Evolutionary conservation across 371 early-diverging fungal species (phyloP), one percentile per base, ranked within the genome.

Genomic region (Mortierella sp.): DNA sequence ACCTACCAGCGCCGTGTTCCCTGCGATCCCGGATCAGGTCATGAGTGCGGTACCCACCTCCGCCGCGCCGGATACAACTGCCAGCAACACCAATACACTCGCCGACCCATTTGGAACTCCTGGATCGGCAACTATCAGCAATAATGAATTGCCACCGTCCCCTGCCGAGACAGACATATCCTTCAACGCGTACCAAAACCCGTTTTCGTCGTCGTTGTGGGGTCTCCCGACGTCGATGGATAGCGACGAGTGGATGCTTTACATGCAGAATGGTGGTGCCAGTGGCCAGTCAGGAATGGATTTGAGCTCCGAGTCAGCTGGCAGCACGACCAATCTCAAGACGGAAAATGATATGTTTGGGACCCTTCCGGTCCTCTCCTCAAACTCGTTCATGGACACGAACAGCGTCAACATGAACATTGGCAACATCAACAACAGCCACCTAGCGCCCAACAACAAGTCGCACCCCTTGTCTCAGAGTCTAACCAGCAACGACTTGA

Each of bases 191-290:
- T 75, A 50, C 44, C 83, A 74, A 55, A 83, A 83, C 43, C 83
- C 83, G 26, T 83, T 83, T 37, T 83, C 83, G 22, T 77, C 83
- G 13, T 83, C 83, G 10, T 34, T 83, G 6, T 83, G 83, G 83
- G 76, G 70, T 41, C 47, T 83, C 8, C 83, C 83, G 3, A 78
- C 83, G 19, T 83, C 83, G 11, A 66, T 83, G 67, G 83, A 83
- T 29, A 75, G 22, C 48, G 79, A 78, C 13, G 83, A 83, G 9
- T 83, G 83, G 83, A 69, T 83, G 73, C 43, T 75, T 5, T 83
- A 83, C 45, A 78, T 83, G 83, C 83, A 83, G 66, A 83, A 77
- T 43, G 61, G 70, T 2, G 77, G 74, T 14, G 72, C 45, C 5
- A 69, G 24, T 58, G 29, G 34, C 0, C 47, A 50, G 13, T 26